phyloP scores from a whole-genome alignment of 2,329 filamentous ascomycete genomes.

The Lachnellula arida region DNA sequence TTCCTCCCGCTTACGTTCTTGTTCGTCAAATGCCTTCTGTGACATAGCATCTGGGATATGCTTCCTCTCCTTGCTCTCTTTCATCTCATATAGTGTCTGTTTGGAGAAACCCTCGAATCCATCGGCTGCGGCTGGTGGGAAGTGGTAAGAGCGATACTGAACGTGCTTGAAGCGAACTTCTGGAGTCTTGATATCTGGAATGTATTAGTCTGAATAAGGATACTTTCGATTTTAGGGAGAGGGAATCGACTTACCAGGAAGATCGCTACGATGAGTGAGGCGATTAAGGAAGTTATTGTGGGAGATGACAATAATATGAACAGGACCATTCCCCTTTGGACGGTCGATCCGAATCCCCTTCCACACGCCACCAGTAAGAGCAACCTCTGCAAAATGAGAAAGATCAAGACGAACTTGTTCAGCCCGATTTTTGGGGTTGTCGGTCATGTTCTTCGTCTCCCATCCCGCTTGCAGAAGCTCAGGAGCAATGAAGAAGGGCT shows the following conservation, averaged over 20 bases:
- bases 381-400: neutral
- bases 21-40: neutral
- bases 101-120: neutral
- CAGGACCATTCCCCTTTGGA: neutral
- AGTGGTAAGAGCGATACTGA: neutral
- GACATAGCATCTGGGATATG: neutral
- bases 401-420: neutral
- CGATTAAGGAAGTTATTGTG: neutral
- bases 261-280: neutral
- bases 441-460: neutral
- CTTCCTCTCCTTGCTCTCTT: neutral
- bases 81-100: neutral
- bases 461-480: neutral
- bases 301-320: neutral
- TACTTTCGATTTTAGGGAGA: neutral
- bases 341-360: neutral
- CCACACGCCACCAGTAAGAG: neutral
- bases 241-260: neutral
- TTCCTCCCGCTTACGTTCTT: neutral
- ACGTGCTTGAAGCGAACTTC: neutral
- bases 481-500: neutral
- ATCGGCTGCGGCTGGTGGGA: neutral
- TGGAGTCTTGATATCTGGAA: neutral
- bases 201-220: neutral
- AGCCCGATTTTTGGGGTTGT: neutral